Percentiles rank a stretch among this genome's conserved stretches.
Conservation (phyloP, 2,329 filamentous ascomycete genomes). For the Exophiala lecanii-corni region DNA sequence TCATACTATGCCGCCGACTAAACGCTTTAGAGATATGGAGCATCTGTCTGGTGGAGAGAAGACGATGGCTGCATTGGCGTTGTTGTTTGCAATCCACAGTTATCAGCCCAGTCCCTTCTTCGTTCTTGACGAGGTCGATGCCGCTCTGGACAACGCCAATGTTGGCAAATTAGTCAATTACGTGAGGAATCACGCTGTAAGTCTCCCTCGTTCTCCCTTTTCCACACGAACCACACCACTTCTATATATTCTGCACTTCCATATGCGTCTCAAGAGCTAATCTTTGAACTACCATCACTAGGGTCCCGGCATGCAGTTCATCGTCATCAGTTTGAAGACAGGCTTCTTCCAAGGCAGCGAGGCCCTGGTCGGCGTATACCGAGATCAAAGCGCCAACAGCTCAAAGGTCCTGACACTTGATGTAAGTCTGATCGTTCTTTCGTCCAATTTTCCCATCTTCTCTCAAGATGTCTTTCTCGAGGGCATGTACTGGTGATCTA, state of each 20-base stretch:
- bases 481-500: constrained; percentile 1
- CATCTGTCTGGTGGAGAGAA: constrained; percentile 96
- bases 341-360: constrained; percentile 95
- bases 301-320: constrained; percentile 97
- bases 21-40: constrained; percentile 99
- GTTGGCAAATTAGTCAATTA: constrained; percentile 96
- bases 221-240: no score
- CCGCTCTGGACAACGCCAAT: constrained; percentile 95
- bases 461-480: background rate
- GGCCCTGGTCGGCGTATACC: constrained; percentile 89
- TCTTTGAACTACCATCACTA: no score
- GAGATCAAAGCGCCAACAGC: constrained; percentile 90
- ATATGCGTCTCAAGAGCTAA: no score
- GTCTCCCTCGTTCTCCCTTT: background rate
- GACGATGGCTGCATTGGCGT: constrained; percentile 94
- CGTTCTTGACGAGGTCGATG: constrained; percentile 95
- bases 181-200: constrained; percentile 74
- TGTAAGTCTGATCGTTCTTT: constrained; percentile 59
- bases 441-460: background rate
- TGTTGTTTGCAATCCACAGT: constrained; percentile 93
- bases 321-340: constrained; percentile 94
- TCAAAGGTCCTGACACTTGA: constrained; percentile 88
- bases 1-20: constrained; percentile 96
- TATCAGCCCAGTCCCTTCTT: constrained; percentile 97
- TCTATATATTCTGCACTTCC: no score